These are phyloP conservation scores for Stenocarpella maydis DNA, from an alignment of 2,329 filamentous ascomycete species.

Conservation along the genomic window DNA sequence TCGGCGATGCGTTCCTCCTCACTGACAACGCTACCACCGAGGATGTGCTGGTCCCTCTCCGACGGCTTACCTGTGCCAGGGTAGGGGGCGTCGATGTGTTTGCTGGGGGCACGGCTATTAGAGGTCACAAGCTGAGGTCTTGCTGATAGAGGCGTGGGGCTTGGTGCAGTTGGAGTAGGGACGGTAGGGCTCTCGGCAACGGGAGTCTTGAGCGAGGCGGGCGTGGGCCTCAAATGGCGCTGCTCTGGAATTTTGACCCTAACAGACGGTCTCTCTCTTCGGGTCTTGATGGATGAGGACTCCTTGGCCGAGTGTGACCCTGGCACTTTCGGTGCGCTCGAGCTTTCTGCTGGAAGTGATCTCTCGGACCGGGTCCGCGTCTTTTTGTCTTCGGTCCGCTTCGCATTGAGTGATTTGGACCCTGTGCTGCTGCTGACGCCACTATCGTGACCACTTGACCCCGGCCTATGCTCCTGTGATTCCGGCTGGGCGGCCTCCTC, in stretches of 20 bases:
- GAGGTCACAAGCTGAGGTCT: constrained; percentile 45
- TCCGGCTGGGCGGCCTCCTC: not conserved
- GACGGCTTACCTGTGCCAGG: constrained; percentile 39
- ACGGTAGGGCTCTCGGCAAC: constrained; percentile 34
- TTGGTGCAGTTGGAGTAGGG: constrained; percentile 46
- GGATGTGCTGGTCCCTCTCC: constrained; percentile 34
- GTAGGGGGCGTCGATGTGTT: constrained; percentile 41
- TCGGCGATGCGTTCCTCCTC: constrained; percentile 30
- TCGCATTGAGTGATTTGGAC: not conserved
- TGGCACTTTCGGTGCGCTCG: no score
- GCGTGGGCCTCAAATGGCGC: not conserved
- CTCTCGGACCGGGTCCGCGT: not conserved
- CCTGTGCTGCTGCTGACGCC: no score
- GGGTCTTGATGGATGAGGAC: no score
- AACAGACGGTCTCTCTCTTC: not conserved
- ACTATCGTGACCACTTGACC: not conserved
- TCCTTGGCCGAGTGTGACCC: no score
- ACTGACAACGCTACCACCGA: constrained; percentile 34
- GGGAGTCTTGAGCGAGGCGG: not conserved
- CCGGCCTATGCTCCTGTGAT: not conserved
- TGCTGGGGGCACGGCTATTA: not conserved
- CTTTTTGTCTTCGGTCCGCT: not conserved
- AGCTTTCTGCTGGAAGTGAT: not conserved
- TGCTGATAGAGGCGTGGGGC: constrained; percentile 43
- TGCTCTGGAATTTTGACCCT: constrained; percentile 18